A percentile compares a stretch with the other conserved stretches of the same genome.
phyloP scores from a whole-genome alignment of 495 filamentous ascomycete species.

The Letharia columbiana region DNA sequence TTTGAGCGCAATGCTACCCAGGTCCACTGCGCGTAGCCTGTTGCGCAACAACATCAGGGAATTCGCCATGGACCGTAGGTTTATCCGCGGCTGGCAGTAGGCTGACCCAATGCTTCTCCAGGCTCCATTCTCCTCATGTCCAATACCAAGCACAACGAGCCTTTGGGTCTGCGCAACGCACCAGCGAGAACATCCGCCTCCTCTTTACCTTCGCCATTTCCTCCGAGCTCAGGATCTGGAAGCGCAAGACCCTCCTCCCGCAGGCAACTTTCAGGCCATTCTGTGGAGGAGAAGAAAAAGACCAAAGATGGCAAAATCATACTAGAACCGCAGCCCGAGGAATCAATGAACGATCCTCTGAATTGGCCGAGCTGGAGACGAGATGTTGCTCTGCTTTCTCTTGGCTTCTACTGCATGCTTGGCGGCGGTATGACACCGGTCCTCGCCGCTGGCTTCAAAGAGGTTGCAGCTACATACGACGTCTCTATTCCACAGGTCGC shows the following conservation, averaged over 20 bases:
- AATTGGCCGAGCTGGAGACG: constrained; percentile 86
- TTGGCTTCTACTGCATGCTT: constrained; percentile 87
- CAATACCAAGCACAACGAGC: constrained; percentile 63
- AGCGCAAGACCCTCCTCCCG: constrained; percentile 15
- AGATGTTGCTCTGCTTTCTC: constrained; percentile 69
- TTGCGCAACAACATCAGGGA: not conserved
- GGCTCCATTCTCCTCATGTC: constrained; percentile 77
- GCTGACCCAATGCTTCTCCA: constrained; percentile 29
- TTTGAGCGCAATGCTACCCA: not conserved
- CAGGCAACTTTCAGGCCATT: constrained; percentile 24
- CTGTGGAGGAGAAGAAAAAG: constrained; percentile 53
- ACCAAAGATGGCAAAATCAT: constrained; percentile 80
- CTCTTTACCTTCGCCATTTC: constrained; percentile 55
- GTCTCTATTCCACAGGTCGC: constrained; percentile 69
- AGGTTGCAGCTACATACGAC: constrained; percentile 64
- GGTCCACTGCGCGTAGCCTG: not conserved
- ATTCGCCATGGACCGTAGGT: not conserved
- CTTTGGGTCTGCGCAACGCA: constrained; percentile 67
- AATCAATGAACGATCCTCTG: constrained; percentile 81
- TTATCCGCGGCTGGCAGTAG: not conserved
- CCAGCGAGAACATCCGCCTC: constrained; percentile 69
- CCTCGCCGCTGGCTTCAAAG: constrained; percentile 79
- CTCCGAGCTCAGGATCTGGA: constrained; percentile 32
- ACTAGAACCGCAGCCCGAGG: constrained; percentile 85
- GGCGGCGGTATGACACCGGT: constrained; percentile 91